These are phyloP conservation scores for Brassica napus DNA, from an alignment of 345 rosid species.

Conservation along the genomic window Da-Ae NC_063438.1:28923001-28923500, in stretches of 20 bases:
- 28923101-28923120: not conserved
- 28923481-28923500: constrained; percentile 9
- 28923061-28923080: not conserved
- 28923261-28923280: not conserved
- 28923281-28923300: not conserved
- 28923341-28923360: not conserved
- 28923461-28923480: not conserved
- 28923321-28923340: not conserved
- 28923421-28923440: not conserved
- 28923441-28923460: not conserved
- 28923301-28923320: not conserved
- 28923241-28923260: constrained; percentile 3
- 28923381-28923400: not conserved
- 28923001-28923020: constrained; percentile 39
- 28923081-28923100: not conserved
- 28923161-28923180: not conserved
- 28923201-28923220: not conserved
- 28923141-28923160: not conserved
- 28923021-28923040: constrained; percentile 25
- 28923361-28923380: not conserved
- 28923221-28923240: not conserved
- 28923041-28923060: not conserved
- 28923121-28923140: not conserved
- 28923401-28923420: not conserved
- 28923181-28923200: not conserved